phyloP scores from a whole-genome alignment of 2,329 filamentous ascomycete genomes.

The Botrytis tulipae region DNA sequence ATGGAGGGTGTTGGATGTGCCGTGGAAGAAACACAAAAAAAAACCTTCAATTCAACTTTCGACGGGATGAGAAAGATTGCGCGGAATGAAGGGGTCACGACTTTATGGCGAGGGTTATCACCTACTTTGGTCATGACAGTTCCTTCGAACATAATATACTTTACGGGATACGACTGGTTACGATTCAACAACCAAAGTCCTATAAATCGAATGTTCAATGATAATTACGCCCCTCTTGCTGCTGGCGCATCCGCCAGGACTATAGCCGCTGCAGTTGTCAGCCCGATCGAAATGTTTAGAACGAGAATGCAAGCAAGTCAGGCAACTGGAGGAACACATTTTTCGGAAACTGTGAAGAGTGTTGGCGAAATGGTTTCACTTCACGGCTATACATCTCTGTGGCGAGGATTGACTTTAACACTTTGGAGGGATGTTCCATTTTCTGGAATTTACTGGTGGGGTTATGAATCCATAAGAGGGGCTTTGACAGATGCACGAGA shows the following conservation, averaged over 20 bases:
- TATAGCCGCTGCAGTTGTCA: conserved; percentile 77
- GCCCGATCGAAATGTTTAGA: conserved; percentile 89
- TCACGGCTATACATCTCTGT: conserved; percentile 78
- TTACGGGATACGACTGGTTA: conserved; percentile 95
- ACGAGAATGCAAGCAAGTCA: conserved; percentile 85
- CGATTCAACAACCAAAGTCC: conserved; percentile 73
- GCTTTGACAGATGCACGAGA: conserved; percentile 67
- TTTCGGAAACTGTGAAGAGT: conserved; percentile 74
- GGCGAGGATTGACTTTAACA: conserved; percentile 86
- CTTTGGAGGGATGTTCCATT: conserved; percentile 98
- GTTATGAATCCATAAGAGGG: conserved; percentile 82
- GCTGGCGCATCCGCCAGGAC: conserved; percentile 77
- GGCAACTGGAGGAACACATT: conserved; percentile 59
- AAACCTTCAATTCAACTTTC: conserved; percentile 83
- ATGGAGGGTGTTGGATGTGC: conserved; percentile 60
- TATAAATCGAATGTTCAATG: conserved; percentile 59
- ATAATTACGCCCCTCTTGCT: conserved; percentile 74
- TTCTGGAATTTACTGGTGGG: conserved; percentile 97
- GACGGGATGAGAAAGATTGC: conserved; percentile 94
- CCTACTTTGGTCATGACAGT: conserved; percentile 93
- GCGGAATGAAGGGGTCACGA: conserved; percentile 81
- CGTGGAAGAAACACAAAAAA: conserved; percentile 80
- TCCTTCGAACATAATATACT: conserved; percentile 96
- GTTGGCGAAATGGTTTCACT: conserved; percentile 74
- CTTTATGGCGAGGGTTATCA: conserved; percentile 90